Evolutionary conservation across 768 basidiomycete species (phyloP), one percentile per base, ranked within the genome.

Genomic region (Lentinula sp.): DNA sequence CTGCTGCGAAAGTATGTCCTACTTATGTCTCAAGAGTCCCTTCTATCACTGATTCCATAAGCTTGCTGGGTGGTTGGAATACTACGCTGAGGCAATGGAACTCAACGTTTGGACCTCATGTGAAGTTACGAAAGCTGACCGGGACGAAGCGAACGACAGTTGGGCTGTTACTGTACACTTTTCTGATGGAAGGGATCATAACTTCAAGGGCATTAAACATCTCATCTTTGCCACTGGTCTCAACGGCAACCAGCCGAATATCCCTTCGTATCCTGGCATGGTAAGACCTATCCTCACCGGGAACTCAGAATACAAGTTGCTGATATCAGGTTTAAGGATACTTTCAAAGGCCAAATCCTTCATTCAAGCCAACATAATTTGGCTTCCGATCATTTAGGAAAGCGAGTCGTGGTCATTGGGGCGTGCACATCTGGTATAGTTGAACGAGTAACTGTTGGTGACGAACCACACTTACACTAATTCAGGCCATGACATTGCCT

Each of bases 31-130:
- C 28, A 28, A 28, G 28, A 28, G 51, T 35, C 6, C 36, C 16
- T 8, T 20, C 12, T 28, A 48, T 32, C 45, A 20, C 6, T n/a
- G 6, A 10, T 36, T 4, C 9, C 12, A n/a, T 4, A 43, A 85
- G 82, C 76, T 89, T n/a, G 87, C 81, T 1, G 82, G 84, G 63
- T 89, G 85, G 83, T 71, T 88, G 15, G 87, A 89, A 66, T 73
- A 72, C 4, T 90, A 88, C 62, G 85, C 82, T 0, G 74, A 81
- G 4, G 68, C 76, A 3, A 74, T 87, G 37, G 87, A 88, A 59
- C 69, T 90, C 43, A 81, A 86, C 60, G 79, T 85, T 9, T 88
- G 86, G 88, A 83, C 80, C 0, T 80, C 82, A 0, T 74, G 82
- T 0, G 73, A 64, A 15, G 74, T 84, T 18, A 69, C 65, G n/a